Evolutionary conservation across 768 basidiomycete species (phyloP).

Genomic region (Naematelia aurantialba): DNA sequence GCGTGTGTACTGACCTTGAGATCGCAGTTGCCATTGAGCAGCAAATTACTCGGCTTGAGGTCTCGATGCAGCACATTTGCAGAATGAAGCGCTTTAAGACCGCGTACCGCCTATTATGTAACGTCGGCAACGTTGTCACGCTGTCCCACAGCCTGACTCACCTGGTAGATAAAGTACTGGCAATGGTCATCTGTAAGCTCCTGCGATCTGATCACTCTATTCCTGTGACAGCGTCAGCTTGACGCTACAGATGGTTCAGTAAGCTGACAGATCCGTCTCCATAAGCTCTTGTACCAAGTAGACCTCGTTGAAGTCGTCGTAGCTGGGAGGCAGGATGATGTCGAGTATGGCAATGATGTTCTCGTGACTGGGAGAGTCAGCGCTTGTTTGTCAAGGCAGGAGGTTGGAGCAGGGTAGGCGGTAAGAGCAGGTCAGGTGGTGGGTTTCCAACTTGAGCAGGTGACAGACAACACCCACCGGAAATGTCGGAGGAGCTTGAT

Average conservation of each 20-base stretch:
- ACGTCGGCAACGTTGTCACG: not conserved
- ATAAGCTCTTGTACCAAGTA: slow-evolving; percentile 59
- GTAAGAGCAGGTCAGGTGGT: not conserved
- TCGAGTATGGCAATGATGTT: slow-evolving; percentile 95
- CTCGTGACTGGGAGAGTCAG: slow-evolving; percentile 57
- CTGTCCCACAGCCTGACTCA: slow-evolving; percentile 8
- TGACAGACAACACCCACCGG: slow-evolving; percentile 19
- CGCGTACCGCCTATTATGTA: slow-evolving; percentile 69
- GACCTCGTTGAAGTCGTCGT: slow-evolving; percentile 82
- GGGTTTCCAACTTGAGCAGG: not conserved
- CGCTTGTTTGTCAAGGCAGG: too few species aligned
- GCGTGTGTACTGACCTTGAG: slow-evolving; percentile 75
- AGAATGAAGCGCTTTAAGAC: slow-evolving; percentile 88
- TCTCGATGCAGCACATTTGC: slow-evolving; percentile 88
- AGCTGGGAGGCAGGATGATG: slow-evolving; percentile 72
- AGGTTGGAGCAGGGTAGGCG: too few species aligned
- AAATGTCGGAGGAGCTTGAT: slow-evolving; percentile 85
- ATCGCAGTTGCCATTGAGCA: slow-evolving; percentile 94
- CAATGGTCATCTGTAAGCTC: slow-evolving; percentile 89
- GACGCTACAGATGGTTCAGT: not conserved
- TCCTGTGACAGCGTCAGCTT: slow-evolving; percentile 46
- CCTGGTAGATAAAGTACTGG: slow-evolving; percentile 95
- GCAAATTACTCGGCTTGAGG: slow-evolving; percentile 90
- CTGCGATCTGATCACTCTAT: slow-evolving; percentile 93
- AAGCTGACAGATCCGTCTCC: slow-evolving; percentile 76